These are phyloP conservation scores for Echinosophora koreensis DNA, from an alignment of 306 rosid species.

Conservation along the genomic window DNA sequence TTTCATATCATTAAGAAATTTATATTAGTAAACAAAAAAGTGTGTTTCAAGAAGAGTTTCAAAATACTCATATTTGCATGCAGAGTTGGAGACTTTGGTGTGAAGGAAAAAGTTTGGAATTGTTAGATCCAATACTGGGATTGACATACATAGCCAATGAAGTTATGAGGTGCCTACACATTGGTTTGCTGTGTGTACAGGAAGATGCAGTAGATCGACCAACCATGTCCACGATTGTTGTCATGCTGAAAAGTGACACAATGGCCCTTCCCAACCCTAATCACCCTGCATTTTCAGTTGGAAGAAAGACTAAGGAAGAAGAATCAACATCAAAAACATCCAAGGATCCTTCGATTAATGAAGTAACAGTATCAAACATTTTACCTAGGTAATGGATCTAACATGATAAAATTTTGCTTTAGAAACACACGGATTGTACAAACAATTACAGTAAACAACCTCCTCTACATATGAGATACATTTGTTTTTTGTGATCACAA, in stretches of 20 bases:
- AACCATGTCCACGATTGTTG: slow-evolving; percentile 59
- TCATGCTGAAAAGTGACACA: slow-evolving; percentile 54
- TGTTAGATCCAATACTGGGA: slow-evolving; percentile 56
- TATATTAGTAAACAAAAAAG: not conserved
- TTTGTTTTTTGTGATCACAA: not conserved
- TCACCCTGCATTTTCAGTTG: slow-evolving; percentile 58
- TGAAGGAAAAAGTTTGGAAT: slow-evolving; percentile 52
- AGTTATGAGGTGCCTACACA: slow-evolving; percentile 52
- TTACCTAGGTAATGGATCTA: slow-evolving; percentile 36
- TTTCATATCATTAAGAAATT: not conserved
- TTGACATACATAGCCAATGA: slow-evolving; percentile 37
- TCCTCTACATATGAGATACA: not conserved
- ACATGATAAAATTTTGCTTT: not conserved
- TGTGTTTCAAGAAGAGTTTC: not conserved
- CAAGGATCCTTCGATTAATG: slow-evolving; percentile 43
- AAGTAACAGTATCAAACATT: slow-evolving; percentile 41
- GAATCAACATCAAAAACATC: slow-evolving; percentile 45
- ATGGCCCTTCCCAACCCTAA: slow-evolving; percentile 54
- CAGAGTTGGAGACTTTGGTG: slow-evolving; percentile 70
- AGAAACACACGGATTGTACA: not conserved
- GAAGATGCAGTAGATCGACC: slow-evolving; percentile 64
- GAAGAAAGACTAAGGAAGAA: slow-evolving; percentile 25
- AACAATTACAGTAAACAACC: not conserved
- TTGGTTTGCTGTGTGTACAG: slow-evolving; percentile 67
- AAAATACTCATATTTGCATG: not conserved